A percentile compares a stretch with the other conserved stretches of the same genome.
Conservation (phyloP, 345 rosid genomes). For the Combretum micranthum region DNA sequence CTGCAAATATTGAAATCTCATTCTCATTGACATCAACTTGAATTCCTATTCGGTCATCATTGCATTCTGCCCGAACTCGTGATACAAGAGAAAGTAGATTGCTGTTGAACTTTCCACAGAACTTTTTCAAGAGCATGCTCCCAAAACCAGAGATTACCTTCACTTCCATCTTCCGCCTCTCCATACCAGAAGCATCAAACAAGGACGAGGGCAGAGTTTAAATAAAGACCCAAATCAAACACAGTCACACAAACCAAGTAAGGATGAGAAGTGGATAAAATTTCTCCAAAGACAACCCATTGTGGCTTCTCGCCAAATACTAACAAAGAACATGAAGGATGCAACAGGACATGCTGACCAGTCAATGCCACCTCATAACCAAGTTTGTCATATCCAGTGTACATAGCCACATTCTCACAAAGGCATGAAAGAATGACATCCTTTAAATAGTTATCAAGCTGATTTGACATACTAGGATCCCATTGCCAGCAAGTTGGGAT, state of each 20-base stretch:
- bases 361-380: conserved; percentile 84
- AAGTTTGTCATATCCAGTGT: conserved; percentile 70
- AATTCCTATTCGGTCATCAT: conserved; percentile 59
- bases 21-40: conserved; percentile 52
- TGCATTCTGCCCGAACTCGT: conserved; percentile 35
- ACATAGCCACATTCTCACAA: conserved; percentile 83
- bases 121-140: conserved; percentile 42
- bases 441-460: conserved; percentile 44
- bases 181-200: conserved; percentile 49
- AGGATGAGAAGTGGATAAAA: conserved; percentile 44
- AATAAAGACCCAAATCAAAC: conserved; percentile 58
- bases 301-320: conserved; percentile 67
- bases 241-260: conserved; percentile 88
- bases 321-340: conserved; percentile 82
- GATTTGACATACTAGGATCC: conserved; percentile 41
- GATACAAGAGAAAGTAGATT: conserved; percentile 50
- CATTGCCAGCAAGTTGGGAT: conserved; percentile 62
- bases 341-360: conserved; percentile 68
- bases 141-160: conserved; percentile 58
- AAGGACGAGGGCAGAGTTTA: conserved; percentile 53
- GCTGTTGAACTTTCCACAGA: conserved; percentile 65
- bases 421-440: conserved; percentile 62
- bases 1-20: conserved; percentile 57
- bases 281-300: conserved; percentile 90
- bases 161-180: conserved; percentile 45